Evolutionary conservation across 768 basidiomycete genomes (phyloP), one percentile per base, ranked within the genome.

Genomic region (Mycena crocata): DNA sequence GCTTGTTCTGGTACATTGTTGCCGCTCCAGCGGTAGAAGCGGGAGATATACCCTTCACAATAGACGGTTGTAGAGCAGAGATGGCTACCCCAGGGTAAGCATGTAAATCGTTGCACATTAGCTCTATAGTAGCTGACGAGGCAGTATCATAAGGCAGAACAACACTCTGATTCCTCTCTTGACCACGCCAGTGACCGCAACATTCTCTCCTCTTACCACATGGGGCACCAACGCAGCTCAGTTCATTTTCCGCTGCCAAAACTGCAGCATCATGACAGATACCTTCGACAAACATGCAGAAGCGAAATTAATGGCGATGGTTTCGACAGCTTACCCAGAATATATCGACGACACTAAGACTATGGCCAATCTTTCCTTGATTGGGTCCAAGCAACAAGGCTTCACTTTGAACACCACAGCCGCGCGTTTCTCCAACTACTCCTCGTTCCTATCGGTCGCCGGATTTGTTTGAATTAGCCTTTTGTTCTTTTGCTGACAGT

Each of bases 161-260:
- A 14, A 61, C 35, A 61, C 26, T 23, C 12, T 51, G 9, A 51
- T 32, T 12, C 59, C 59, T 13, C 19, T 61, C 26, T 7, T 50
- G 2, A 9, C 17, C 8, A 26, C 48, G 23, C 59, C 48, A 6
- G 19, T 51, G 5, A n/a, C 3, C 26, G 7, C 34, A 7, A 61
- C 59, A 14, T 61, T 51, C 28, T 61, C 59, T 4, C 48, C 48
- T n/a, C 39, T 51, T 7, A 61, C 59, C 0, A 61, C 49, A 9
- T 61, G 49, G 49, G 35, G n/a, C 4, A 31, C 8, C 24, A n/a
- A 21, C 2, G 31, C 23, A 13, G 59, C 59, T 3, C 59, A 31
- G n/a, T 61, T 61, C 48, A 61, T 61, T 5, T 61, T 61, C 14
- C 59, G 59, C n/a, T 61, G 59, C 59, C 59, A 51, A 50, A 61